A percentile compares a stretch with the other conserved stretches of the same genome.
These are phyloP conservation scores for Cenchrus fungigraminus DNA, from an alignment of 176 grass and related monocot species.

Conservation along the genomic window DNA sequence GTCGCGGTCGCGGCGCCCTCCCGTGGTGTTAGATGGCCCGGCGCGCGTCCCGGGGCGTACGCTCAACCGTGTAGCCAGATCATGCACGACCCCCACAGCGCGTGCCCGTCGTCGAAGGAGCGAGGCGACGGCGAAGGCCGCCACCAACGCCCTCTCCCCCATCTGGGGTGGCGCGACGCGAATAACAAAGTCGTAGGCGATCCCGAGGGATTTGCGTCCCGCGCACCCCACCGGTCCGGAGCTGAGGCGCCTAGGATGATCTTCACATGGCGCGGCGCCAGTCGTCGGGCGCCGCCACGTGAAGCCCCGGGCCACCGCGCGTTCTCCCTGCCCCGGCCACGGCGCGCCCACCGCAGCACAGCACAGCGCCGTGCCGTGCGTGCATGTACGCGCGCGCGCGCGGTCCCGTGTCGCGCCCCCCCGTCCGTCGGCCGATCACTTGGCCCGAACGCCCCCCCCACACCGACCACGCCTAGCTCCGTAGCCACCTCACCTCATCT, in stretches of 20 bases:
- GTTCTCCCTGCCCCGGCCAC: conserved; percentile 11
- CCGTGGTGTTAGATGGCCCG: neutral
- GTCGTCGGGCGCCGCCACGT: conserved; percentile 35
- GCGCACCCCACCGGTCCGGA: conserved; percentile 34
- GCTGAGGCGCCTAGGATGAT: neutral
- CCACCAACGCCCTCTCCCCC: neutral
- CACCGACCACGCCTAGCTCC: conserved; percentile 27
- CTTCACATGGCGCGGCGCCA: conserved; percentile 31
- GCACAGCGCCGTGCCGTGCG: neutral
- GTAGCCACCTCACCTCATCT: conserved; percentile 20
- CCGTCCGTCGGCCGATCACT: conserved; percentile 22
- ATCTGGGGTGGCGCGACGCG: conserved; percentile 19
- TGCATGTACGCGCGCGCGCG: neutral
- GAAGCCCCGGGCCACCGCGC: conserved; percentile 24
- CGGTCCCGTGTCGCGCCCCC: neutral
- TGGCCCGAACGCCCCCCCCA: conserved; percentile 31
- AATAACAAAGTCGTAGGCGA: conserved; percentile 50
- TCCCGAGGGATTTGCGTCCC: conserved; percentile 66
- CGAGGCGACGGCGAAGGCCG: neutral
- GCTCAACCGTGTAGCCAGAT: conserved; percentile 20
- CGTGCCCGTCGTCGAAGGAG: conserved; percentile 32
- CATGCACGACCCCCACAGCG: conserved; percentile 15
- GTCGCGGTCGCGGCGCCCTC: neutral
- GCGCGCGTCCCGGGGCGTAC: neutral
- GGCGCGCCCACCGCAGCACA: neutral